Evolutionary conservation across 768 basidiomycete species (phyloP).

Genomic region (Tephrocybe sp.): DNA sequence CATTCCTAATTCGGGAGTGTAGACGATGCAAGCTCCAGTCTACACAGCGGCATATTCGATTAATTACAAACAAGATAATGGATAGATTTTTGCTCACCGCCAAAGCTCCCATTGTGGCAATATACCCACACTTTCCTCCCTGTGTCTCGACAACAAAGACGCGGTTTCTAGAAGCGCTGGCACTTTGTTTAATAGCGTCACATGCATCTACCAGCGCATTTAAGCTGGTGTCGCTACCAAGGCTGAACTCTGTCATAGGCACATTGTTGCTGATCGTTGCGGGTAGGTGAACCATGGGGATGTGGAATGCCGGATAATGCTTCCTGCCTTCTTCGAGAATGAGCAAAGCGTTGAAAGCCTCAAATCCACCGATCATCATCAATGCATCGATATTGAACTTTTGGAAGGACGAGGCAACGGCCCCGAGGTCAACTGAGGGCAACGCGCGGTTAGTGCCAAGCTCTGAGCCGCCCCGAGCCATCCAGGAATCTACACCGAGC

Average conservation of each 20-base stretch:
- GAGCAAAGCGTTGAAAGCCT: conserved; percentile 81
- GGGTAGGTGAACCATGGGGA: conserved; percentile 94
- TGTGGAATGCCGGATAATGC: conserved; percentile 88
- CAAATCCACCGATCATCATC: conserved; percentile 94
- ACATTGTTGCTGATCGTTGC: conserved; percentile 99
- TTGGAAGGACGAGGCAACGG: conserved; percentile 90
- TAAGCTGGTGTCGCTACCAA: conserved; percentile 96
- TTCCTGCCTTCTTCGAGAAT: conserved; percentile 79
- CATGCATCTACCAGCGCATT: conserved; percentile 97
- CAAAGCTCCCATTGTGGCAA: conserved; percentile 93
- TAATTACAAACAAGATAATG: background rate
- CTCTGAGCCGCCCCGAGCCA: conserved; percentile 94
- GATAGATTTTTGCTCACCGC: conserved; percentile 61
- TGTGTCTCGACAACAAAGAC: conserved; percentile 99
- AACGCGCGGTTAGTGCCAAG: conserved; percentile 93
- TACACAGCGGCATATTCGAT: conserved; percentile 25
- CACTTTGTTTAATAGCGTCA: conserved; percentile 98
- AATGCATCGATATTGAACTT: conserved; percentile 75
- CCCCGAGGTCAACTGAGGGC: conserved; percentile 85
- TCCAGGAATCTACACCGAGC: conserved; percentile 98
- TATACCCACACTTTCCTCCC: conserved; percentile 94
- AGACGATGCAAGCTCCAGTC: conserved; percentile 92
- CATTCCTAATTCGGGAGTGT: conserved; percentile 92
- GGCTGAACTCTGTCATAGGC: conserved; percentile 92
- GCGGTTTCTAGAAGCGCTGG: conserved; percentile 91